These are phyloP conservation scores for Aureobasidium sp. DNA, from an alignment of 2,329 filamentous ascomycete species.

Conservation along the genomic window DNA sequence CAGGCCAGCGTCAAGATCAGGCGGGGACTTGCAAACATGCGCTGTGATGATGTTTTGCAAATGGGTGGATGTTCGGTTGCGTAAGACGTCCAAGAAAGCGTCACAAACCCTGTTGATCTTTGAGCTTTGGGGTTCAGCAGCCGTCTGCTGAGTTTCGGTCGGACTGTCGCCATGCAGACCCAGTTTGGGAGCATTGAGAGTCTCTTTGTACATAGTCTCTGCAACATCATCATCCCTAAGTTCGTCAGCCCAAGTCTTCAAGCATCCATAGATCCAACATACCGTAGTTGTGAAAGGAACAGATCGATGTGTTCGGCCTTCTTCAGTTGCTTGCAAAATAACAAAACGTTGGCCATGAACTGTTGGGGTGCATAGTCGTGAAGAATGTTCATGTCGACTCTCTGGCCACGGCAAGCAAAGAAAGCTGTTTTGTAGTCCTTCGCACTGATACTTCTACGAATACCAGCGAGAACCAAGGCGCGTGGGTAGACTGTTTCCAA, in stretches of 20 bases:
- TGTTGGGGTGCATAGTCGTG: slow-evolving; percentile 87
- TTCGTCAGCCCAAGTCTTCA: slow-evolving; percentile 29
- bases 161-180: slow-evolving; percentile 16
- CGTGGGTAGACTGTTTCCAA: slow-evolving; percentile 91
- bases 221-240: slow-evolving; percentile 75
- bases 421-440: slow-evolving; percentile 82
- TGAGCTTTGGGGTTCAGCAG: slow-evolving; percentile 20
- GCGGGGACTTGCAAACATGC: slow-evolving; percentile 86
- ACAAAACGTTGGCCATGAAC: slow-evolving; percentile 66
- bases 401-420: slow-evolving; percentile 78
- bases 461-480: slow-evolving; percentile 85
- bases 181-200: slow-evolving; percentile 46
- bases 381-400: slow-evolving; percentile 96
- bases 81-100: slow-evolving; percentile 65
- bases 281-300: slow-evolving; percentile 80
- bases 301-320: slow-evolving; percentile 80
- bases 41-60: slow-evolving; percentile 91
- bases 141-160: background rate
- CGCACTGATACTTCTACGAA: slow-evolving; percentile 70
- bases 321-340: slow-evolving; percentile 79
- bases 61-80: slow-evolving; percentile 54
- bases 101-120: slow-evolving; percentile 91
- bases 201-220: slow-evolving; percentile 88
- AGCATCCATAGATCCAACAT: slow-evolving; percentile 25
- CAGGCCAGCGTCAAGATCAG: slow-evolving; percentile 81